Conservation (phyloP, 2,329 filamentous ascomycete genomes). For the Raffaelea deltoideospora region DNA sequence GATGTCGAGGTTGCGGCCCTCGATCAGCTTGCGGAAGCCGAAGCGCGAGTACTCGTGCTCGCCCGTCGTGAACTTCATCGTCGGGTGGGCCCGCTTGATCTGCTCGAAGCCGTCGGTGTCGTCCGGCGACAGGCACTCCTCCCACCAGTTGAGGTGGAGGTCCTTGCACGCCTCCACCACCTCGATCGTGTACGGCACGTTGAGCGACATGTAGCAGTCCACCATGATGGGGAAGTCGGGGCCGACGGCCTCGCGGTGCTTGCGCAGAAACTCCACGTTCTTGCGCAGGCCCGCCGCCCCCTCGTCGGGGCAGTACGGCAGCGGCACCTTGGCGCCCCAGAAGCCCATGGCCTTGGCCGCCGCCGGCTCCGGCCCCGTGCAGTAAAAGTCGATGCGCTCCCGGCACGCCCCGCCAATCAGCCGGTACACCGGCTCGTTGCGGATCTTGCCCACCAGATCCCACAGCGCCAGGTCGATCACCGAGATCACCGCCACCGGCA, state of each 20-base stretch:
- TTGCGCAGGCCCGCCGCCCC: conserved; percentile 68
- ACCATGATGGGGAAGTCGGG: conserved; percentile 89
- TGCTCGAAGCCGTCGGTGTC: conserved; percentile 82
- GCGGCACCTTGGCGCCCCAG: conserved; percentile 76
- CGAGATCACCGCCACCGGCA: conserved; percentile 80
- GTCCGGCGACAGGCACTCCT: conserved; percentile 82
- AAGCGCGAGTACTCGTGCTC: conserved; percentile 93
- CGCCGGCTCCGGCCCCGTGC: conserved; percentile 73
- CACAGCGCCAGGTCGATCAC: conserved; percentile 87
- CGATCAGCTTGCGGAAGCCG: conserved; percentile 86
- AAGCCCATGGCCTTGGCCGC: conserved; percentile 79
- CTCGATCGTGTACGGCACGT: conserved; percentile 84
- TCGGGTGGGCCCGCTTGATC: conserved; percentile 81
- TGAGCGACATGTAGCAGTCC: conserved; percentile 94
- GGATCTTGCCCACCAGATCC: conserved; percentile 83
- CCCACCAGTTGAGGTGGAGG: conserved; percentile 92
- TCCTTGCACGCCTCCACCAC: conserved; percentile 71
- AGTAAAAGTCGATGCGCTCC: conserved; percentile 79
- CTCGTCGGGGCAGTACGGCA: conserved; percentile 82
- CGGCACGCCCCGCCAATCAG: conserved; percentile 84
- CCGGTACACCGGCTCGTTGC: conserved; percentile 87
- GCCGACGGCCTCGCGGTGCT: conserved; percentile 71
- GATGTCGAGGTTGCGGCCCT: conserved; percentile 83
- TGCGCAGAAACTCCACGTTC: conserved; percentile 77
- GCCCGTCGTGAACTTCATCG: conserved; percentile 85